Evolutionary conservation across 2,329 filamentous ascomycete genomes (phyloP).

Genomic region (Diaporthe helianthi): DNA sequence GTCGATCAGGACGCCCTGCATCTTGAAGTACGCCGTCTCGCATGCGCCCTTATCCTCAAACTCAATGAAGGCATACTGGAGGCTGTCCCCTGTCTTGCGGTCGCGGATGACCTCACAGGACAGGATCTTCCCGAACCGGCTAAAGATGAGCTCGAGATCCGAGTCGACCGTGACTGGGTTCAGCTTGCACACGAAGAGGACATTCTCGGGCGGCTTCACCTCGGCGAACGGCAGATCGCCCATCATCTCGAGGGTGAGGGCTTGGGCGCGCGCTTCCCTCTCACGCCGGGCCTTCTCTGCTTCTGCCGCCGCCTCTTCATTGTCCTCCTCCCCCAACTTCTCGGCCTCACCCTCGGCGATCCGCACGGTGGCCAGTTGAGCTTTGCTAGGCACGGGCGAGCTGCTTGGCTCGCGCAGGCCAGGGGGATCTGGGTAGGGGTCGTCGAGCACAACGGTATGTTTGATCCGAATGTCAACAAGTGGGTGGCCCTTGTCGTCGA

Average conservation of each 20-base stretch:
- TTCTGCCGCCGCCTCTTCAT: constrained; percentile 74
- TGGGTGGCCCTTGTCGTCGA: constrained; percentile 84
- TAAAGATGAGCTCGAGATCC: constrained; percentile 94
- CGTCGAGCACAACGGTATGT: constrained; percentile 90
- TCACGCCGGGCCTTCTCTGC: constrained; percentile 82
- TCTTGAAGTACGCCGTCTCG: constrained; percentile 97
- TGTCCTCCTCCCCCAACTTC: constrained; percentile 72
- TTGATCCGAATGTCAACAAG: constrained; percentile 94
- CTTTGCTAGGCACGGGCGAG: constrained; percentile 82
- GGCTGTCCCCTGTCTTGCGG: constrained; percentile 88
- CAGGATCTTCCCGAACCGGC: constrained; percentile 91
- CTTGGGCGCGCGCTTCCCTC: constrained; percentile 90
- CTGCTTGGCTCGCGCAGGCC: constrained; percentile 78
- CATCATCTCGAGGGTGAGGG: constrained; percentile 95
- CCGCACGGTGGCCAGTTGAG: constrained; percentile 87
- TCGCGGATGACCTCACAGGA: constrained; percentile 97
- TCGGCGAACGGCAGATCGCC: constrained; percentile 97
- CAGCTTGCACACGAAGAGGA: constrained; percentile 97
- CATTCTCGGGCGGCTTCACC: constrained; percentile 95
- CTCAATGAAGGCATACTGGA: constrained; percentile 98
- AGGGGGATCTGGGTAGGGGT: constrained; percentile 84
- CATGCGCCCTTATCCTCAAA: constrained; percentile 92
- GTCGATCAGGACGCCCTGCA: constrained; percentile 96
- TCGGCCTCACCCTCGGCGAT: constrained; percentile 86
- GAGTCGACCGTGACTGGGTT: constrained; percentile 96